A percentile compares a stretch with the other conserved stretches of the same genome.
Conservation (phyloP, 2,329 filamentous ascomycete species). For the Talaromyces sp. region DNA sequence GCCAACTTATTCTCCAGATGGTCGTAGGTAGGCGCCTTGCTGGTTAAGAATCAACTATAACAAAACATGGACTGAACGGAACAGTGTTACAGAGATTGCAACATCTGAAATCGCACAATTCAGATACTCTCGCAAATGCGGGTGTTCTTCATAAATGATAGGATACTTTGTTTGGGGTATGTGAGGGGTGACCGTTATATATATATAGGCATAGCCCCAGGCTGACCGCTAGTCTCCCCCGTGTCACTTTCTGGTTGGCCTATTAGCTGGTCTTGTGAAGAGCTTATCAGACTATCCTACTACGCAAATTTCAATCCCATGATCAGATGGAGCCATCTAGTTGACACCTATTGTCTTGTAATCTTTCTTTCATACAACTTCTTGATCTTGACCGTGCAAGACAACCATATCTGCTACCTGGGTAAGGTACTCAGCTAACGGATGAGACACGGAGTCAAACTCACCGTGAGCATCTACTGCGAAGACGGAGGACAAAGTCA, state of each 20-base stretch:
- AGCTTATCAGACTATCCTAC: neutral
- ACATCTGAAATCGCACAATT: no score
- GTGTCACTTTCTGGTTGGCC: neutral
- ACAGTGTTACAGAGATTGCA: no score
- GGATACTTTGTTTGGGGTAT: neutral
- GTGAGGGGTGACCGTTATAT: neutral
- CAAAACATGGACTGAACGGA: no score
- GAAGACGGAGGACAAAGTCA: no score
- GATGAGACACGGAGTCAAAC: no score
- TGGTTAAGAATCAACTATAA: no score
- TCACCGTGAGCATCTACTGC: no score
- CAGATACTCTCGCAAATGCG: neutral
- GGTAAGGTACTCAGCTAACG: no score
- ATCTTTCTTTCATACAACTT: neutral
- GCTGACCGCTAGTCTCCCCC: neutral
- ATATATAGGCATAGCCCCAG: neutral
- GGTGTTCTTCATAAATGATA: no score
- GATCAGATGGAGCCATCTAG: neutral
- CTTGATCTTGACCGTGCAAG: neutral
- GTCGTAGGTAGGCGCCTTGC: no score
- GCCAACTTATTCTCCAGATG: no score
- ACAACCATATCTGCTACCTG: no score
- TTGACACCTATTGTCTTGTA: neutral
- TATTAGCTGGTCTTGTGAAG: neutral
- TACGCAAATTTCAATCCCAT: neutral